Conservation (phyloP, 2,329 filamentous ascomycete genomes). For the Trichoderma arundinaceum region DNA sequence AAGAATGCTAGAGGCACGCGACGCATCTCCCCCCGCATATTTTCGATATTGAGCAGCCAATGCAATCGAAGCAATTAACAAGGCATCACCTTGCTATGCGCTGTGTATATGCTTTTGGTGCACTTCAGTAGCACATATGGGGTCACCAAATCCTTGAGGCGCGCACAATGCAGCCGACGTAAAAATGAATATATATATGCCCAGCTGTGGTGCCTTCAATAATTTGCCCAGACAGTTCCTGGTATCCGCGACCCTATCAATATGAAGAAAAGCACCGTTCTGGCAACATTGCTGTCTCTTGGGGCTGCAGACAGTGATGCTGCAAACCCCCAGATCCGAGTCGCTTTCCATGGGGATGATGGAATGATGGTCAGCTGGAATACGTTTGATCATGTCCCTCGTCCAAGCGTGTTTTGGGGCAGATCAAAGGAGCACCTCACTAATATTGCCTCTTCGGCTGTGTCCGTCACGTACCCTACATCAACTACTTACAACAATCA, state of each 20-base stretch:
- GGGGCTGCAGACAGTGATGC: slow-evolving; percentile 15
- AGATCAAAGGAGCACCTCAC: slow-evolving; percentile 12
- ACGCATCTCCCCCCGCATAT: neutral
- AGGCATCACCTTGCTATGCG: neutral
- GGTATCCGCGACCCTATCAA: neutral
- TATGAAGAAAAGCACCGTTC: slow-evolving; percentile 19
- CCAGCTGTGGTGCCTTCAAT: neutral
- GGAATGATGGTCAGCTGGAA: slow-evolving; percentile 29
- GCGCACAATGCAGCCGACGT: neutral
- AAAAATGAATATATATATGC: slow-evolving; percentile 4
- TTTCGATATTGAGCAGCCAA: slow-evolving; percentile 3
- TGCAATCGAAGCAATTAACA: slow-evolving; percentile 7
- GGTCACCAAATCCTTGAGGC: neutral
- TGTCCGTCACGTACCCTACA: slow-evolving; percentile 27
- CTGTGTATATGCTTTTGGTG: neutral
- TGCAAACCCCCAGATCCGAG: slow-evolving; percentile 19
- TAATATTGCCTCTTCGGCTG: slow-evolving; percentile 16
- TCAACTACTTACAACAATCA: slow-evolving; percentile 28
- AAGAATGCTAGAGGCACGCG: slow-evolving; percentile 22
- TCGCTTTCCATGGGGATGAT: slow-evolving; percentile 19
- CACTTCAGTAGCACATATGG: neutral
- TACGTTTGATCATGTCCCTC: slow-evolving; percentile 15
- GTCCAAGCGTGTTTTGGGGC: slow-evolving; percentile 23
- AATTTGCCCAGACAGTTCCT: neutral
- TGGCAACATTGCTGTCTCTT: slow-evolving; percentile 16